Evolutionary conservation across 768 basidiomycete species (phyloP).

Genomic region (Mycena crocata): DNA sequence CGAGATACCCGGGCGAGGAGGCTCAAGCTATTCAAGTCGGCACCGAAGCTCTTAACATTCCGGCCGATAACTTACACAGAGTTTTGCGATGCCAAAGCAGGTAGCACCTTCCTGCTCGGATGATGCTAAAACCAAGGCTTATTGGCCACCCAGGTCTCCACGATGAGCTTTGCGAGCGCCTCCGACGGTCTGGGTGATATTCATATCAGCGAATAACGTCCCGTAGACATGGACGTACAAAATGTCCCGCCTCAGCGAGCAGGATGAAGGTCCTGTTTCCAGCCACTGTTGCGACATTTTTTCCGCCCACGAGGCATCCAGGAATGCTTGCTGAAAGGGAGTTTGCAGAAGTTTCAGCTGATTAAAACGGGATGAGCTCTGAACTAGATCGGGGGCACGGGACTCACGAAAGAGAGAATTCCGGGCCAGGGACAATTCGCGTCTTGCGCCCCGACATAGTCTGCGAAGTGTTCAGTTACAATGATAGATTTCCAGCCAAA

Average conservation of each 20-base stretch:
- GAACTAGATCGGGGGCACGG: background rate
- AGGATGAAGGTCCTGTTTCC: constrained; percentile 48
- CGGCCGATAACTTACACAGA: no score
- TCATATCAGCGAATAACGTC: background rate
- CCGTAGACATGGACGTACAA: constrained; percentile 34
- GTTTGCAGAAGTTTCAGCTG: constrained; percentile 41
- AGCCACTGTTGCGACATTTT: constrained; percentile 39
- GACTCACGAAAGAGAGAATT: constrained; percentile 38
- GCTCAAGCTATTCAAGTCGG: no score
- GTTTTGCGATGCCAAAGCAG: no score
- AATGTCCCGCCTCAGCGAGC: constrained; percentile 47
- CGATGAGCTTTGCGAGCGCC: constrained; percentile 34
- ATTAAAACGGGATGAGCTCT: background rate
- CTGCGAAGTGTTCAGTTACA: constrained; percentile 21
- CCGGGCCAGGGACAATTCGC: constrained; percentile 46
- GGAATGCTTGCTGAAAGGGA: constrained; percentile 42
- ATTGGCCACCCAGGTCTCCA: constrained; percentile 34
- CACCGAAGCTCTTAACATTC: no score
- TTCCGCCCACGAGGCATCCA: constrained; percentile 43
- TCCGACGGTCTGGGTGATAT: constrained; percentile 36
- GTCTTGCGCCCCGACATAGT: constrained; percentile 45
- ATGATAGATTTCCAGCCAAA: background rate
- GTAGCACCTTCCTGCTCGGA: no score
- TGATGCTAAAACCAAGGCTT: no score
- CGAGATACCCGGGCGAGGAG: no score